Evolutionary conservation across 768 basidiomycete species (phyloP).

Genomic region (Sporobolomyces pararoseus): DNA sequence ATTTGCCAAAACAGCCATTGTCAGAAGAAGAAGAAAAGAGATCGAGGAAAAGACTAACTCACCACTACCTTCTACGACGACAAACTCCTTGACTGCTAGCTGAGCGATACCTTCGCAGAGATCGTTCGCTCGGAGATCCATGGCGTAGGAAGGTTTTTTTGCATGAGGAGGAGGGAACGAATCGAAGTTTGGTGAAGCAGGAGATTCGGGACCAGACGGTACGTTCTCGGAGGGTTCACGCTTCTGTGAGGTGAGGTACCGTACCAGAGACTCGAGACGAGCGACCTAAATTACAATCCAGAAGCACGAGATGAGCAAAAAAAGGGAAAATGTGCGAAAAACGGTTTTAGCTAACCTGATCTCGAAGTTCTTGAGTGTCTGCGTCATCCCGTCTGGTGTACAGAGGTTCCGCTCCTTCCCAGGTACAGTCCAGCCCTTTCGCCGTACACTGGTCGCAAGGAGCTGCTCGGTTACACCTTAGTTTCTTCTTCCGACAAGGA

Average conservation of each 20-base stretch:
- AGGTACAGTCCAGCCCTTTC: constrained; percentile 10
- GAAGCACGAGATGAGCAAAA: not conserved
- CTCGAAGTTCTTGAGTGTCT: constrained; percentile 28
- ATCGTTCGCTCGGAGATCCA: constrained; percentile 37
- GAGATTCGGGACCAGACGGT: not conserved
- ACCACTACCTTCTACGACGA: constrained; percentile 38
- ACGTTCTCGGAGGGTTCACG: not conserved
- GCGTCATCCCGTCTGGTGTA: constrained; percentile 26
- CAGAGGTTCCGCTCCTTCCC: constrained; percentile 34
- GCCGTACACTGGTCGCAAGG: constrained; percentile 33
- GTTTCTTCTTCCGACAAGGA: constrained; percentile 18
- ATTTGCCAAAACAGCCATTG: no score
- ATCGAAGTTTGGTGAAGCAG: not conserved
- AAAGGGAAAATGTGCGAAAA: not conserved
- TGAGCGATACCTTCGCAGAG: constrained; percentile 37
- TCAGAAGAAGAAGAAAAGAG: no score
- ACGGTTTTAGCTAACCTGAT: constrained; percentile 9
- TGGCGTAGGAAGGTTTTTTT: not conserved
- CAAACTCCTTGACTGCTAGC: constrained; percentile 38
- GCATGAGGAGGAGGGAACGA: not conserved
- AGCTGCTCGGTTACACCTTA: constrained; percentile 28
- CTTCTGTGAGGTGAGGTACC: constrained; percentile 35
- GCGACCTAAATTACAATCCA: constrained; percentile 18
- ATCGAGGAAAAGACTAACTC: no score
- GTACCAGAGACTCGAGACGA: constrained; percentile 37